These are phyloP conservation scores for Neolecta irregularis DNA, from an alignment of 1,139 yeast genomes.

Conservation along the genomic window DNA sequence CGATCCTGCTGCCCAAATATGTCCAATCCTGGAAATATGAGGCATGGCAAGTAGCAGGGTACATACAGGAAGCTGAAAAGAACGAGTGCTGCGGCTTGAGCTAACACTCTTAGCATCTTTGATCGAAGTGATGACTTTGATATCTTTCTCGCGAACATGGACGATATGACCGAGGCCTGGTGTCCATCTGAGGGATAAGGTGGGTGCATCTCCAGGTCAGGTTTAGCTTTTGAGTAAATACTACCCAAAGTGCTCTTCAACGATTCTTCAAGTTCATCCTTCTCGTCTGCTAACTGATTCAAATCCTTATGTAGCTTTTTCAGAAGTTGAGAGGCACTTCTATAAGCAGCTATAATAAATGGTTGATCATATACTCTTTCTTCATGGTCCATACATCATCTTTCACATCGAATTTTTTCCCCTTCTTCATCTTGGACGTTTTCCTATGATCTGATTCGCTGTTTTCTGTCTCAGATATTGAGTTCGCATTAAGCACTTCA, in stretches of 20 bases:
- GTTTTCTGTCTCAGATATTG: neutral
- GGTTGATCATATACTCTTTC: constrained; percentile 15
- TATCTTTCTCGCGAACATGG: constrained; percentile 9
- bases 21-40: constrained; percentile 19
- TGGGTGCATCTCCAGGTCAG: constrained; percentile 2
- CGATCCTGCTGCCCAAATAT: constrained; percentile 21
- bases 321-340: constrained; percentile 18
- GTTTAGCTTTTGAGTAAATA: constrained; percentile 13
- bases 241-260: constrained; percentile 14
- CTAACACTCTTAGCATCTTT: constrained; percentile 6
- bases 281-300: constrained; percentile 16
- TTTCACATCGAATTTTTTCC: constrained; percentile 4
- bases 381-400: constrained; percentile 13
- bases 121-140: constrained; percentile 3
- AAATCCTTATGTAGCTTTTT: constrained; percentile 19
- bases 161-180: constrained; percentile 11
- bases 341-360: constrained; percentile 16
- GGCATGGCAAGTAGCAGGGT: neutral
- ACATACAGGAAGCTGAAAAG: constrained; percentile 13
- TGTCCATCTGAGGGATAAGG: constrained; percentile 8
- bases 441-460: neutral
- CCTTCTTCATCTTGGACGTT: constrained; percentile 5
- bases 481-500: neutral
- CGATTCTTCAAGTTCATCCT: constrained; percentile 16
- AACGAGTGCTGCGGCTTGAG: constrained; percentile 12